Evolutionary conservation across 495 filamentous ascomycete genomes (phyloP).

Genomic region (Rusavskia elegans): DNA sequence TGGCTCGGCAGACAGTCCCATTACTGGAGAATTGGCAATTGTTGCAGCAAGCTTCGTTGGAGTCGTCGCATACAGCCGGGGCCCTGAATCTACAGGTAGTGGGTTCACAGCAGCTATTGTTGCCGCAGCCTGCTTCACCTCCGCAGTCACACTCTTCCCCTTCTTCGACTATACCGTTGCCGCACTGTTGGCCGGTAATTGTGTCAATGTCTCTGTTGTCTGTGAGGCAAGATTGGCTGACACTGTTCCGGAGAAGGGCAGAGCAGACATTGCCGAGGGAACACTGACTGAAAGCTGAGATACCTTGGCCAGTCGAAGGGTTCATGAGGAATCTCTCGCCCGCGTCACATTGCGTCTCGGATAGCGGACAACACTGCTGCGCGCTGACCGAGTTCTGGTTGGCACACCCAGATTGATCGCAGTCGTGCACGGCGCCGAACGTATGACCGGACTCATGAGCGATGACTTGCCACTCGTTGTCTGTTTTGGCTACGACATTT

Average conservation of each 20-base stretch:
- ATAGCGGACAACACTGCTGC: slow-evolving; percentile 81
- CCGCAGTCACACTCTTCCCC: slow-evolving; percentile 97
- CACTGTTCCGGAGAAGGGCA: slow-evolving; percentile 65
- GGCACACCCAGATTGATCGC: slow-evolving; percentile 48
- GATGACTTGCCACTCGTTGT: slow-evolving; percentile 88
- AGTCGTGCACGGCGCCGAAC: slow-evolving; percentile 94
- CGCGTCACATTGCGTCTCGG: slow-evolving; percentile 54
- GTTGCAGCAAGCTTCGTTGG: slow-evolving; percentile 80
- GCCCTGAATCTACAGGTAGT: slow-evolving; percentile 75
- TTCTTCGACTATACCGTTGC: slow-evolving; percentile 89
- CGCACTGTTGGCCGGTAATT: slow-evolving; percentile 76
- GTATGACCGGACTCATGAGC: slow-evolving; percentile 93
- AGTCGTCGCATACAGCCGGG: slow-evolving; percentile 67
- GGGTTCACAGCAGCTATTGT: slow-evolving; percentile 71
- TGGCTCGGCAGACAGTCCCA: slow-evolving; percentile 60
- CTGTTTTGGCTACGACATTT: slow-evolving; percentile 77
- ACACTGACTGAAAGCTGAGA: slow-evolving; percentile 72
- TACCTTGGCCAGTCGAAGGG: slow-evolving; percentile 57
- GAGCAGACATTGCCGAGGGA: slow-evolving; percentile 89
- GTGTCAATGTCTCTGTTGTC: slow-evolving; percentile 73
- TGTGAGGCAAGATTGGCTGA: slow-evolving; percentile 59
- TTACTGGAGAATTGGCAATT: slow-evolving; percentile 56
- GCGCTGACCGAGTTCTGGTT: slow-evolving; percentile 39
- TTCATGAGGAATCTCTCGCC: slow-evolving; percentile 82
- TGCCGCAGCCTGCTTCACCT: slow-evolving; percentile 49